These are phyloP conservation scores for Solanum chacoense DNA, from an alignment of 305 asterid genomes.

Conservation along the genomic window DNA sequence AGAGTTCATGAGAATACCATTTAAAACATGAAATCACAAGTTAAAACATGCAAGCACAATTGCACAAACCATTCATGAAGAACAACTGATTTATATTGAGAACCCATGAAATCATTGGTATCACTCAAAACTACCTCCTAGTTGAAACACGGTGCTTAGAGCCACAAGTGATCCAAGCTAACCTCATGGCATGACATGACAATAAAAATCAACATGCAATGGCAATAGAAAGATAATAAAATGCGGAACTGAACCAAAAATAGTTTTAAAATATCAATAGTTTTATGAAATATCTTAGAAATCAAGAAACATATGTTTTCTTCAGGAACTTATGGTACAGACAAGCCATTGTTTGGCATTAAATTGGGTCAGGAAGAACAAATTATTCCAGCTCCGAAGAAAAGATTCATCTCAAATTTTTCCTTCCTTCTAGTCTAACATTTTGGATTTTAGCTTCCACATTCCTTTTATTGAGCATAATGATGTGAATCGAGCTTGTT, in stretches of 20 bases:
- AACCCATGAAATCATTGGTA: background rate
- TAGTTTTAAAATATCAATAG: background rate
- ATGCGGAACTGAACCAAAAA: background rate
- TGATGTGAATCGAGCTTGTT: background rate
- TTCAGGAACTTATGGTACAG: no score
- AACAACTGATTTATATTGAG: no score
- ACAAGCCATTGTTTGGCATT: background rate
- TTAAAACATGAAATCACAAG: background rate
- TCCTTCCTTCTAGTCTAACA: background rate
- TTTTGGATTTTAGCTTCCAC: background rate
- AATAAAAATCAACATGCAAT: background rate
- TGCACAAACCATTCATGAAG: background rate
- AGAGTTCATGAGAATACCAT: background rate
- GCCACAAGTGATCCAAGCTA: background rate
- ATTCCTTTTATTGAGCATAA: background rate
- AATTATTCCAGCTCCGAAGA: background rate
- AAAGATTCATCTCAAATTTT: background rate
- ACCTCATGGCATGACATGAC: background rate
- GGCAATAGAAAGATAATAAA: background rate
- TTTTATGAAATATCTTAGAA: background rate
- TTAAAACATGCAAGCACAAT: background rate
- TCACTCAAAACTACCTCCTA: background rate
- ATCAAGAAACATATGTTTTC: background rate
- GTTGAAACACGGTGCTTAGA: background rate
- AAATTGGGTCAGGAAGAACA: background rate